Percentiles rank a stretch among this genome's conserved stretches.
phyloP scores from a whole-genome alignment of 768 basidiomycete genomes.

The Kwoniella europaea region DNA sequence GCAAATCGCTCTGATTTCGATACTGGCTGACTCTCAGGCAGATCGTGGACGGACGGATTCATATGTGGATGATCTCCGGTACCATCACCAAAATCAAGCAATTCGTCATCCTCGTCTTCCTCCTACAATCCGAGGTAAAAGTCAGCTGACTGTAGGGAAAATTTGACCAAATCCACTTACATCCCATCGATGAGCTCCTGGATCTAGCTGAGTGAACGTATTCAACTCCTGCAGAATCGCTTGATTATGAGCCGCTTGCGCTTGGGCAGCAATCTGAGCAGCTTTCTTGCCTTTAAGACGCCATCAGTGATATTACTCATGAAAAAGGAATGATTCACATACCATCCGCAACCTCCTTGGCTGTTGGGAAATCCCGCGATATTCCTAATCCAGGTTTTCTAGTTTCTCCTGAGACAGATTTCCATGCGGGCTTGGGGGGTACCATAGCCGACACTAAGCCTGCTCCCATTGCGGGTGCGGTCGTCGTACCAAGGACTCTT shows the following conservation, averaged over 20 bases:
- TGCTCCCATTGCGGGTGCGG: constrained; percentile 30
- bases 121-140: constrained; percentile 62
- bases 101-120: constrained; percentile 80
- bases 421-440: constrained; percentile 72
- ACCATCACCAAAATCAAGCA: constrained; percentile 96
- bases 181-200: constrained; percentile 97
- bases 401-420: constrained; percentile 61
- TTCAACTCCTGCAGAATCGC: constrained; percentile 81
- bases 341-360: constrained; percentile 92
- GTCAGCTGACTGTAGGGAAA: constrained; percentile 15
- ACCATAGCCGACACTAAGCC: constrained; percentile 30
- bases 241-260: constrained; percentile 67
- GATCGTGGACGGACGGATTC: constrained; percentile 22
- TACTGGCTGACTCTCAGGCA: constrained; percentile 62
- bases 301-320: constrained; percentile 12
- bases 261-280: constrained; percentile 63
- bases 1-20: constrained; percentile 85
- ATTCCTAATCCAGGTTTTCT: constrained; percentile 52
- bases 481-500: constrained; percentile 27
- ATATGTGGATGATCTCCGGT: constrained; percentile 69
- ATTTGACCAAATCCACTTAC: constrained; percentile 62
- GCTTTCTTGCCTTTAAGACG: constrained; percentile 34
- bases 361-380: constrained; percentile 87
- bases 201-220: constrained; percentile 91
- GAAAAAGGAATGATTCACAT: constrained; percentile 47